Percentiles rank a stretch among this genome's conserved stretches.
Evolutionary conservation across 306 rosid genomes (phyloP).

Genomic region (Cicer bijugum): DNA sequence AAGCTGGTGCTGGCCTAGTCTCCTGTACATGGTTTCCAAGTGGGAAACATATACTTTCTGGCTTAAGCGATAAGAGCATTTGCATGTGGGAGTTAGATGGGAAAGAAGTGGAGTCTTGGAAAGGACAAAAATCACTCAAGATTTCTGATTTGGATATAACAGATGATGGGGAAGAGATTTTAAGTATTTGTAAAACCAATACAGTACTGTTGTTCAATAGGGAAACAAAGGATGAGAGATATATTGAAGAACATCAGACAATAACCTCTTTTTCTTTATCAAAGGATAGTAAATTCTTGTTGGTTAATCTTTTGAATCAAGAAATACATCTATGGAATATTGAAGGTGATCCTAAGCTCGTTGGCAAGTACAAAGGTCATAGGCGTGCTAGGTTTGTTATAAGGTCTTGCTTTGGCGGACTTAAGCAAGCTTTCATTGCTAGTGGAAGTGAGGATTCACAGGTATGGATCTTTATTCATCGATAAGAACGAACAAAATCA

Average conservation of each 20-base stretch:
- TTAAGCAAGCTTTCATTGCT: constrained; percentile 85
- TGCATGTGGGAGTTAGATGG: constrained; percentile 96
- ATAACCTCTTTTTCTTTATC: constrained; percentile 88
- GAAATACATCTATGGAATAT: constrained; percentile 97
- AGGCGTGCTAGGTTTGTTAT: constrained; percentile 77
- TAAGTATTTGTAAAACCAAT: constrained; percentile 73
- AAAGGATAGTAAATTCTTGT: constrained; percentile 73
- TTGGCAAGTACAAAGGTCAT: constrained; percentile 82
- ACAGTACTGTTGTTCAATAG: constrained; percentile 72
- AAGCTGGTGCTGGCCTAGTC: constrained; percentile 68
- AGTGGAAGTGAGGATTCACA: constrained; percentile 99
- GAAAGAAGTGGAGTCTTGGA: constrained; percentile 93
- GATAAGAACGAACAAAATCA: constrained; percentile 10
- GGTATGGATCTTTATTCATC: constrained; percentile 58
- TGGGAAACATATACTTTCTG: constrained; percentile 81
- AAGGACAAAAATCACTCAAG: constrained; percentile 77
- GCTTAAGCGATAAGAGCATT: constrained; percentile 88
- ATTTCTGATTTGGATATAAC: constrained; percentile 91
- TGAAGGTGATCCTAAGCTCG: constrained; percentile 68
- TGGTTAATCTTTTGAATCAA: constrained; percentile 88
- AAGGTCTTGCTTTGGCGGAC: constrained; percentile 97
- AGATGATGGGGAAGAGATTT: constrained; percentile 69
- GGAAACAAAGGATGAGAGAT: constrained; percentile 76
- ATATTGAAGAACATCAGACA: constrained; percentile 76
- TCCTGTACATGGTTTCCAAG: constrained; percentile 95